Percentiles rank a stretch among this genome's conserved stretches.
Evolutionary conservation across 495 filamentous ascomycete genomes (phyloP).

Genomic region (Hypomontagnella submonticulosa): DNA sequence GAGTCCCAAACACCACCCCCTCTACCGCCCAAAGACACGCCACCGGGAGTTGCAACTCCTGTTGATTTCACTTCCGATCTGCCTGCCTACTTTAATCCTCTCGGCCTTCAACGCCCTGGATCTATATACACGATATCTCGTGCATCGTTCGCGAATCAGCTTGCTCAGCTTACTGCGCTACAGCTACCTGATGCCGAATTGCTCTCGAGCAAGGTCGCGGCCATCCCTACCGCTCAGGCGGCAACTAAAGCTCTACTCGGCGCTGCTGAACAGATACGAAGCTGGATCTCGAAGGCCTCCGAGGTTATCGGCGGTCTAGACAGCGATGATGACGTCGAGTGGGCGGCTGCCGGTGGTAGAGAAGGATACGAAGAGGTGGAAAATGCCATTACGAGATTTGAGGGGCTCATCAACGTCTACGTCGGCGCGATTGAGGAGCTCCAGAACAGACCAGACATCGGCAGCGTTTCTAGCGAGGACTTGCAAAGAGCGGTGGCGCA

Average conservation of each 20-base stretch:
- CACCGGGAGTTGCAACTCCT: conserved; percentile 49
- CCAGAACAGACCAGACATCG: conserved; percentile 82
- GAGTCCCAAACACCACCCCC: conserved; percentile 54
- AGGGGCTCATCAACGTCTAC: conserved; percentile 87
- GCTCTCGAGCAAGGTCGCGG: conserved; percentile 81
- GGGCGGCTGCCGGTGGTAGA: conserved; percentile 91
- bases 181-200: conserved; percentile 83
- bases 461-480: conserved; percentile 71
- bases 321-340: conserved; percentile 95
- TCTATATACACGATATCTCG: conserved; percentile 91
- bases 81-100: conserved; percentile 62
- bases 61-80: conserved; percentile 55
- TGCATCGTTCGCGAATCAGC: conserved; percentile 88
- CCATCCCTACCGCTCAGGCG: conserved; percentile 80
- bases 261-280: conserved; percentile 88
- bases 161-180: conserved; percentile 83
- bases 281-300: conserved; percentile 90
- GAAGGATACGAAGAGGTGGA: conserved; percentile 92
- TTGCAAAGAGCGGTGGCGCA: conserved; percentile 78
- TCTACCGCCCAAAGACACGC: conserved; percentile 61
- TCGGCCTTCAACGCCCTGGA: conserved; percentile 68
- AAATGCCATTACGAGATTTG: conserved; percentile 84
- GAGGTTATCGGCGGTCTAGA: conserved; percentile 87
- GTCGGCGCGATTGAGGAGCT: conserved; percentile 89
- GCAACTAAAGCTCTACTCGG: conserved; percentile 81